Percentiles rank a stretch among this genome's conserved stretches.
These are phyloP conservation scores for Tuber calosporum DNA, from an alignment of 495 filamentous ascomycete genomes.

Conservation along the genomic window DNA sequence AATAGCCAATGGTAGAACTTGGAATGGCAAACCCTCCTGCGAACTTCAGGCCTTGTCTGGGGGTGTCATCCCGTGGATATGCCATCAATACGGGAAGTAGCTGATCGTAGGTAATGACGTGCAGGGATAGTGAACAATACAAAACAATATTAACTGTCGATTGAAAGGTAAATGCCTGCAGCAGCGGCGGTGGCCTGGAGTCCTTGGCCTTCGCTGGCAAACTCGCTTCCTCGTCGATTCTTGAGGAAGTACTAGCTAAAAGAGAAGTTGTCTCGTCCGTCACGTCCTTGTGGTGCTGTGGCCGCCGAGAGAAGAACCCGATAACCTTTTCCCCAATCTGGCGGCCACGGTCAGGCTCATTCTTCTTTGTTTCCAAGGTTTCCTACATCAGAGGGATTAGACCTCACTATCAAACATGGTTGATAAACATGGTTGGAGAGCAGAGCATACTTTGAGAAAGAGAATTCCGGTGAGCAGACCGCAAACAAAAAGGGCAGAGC, in stretches of 20 bases:
- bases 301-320: slow-evolving; percentile 41
- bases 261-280: slow-evolving; percentile 33
- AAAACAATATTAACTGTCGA: slow-evolving; percentile 64
- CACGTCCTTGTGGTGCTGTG: slow-evolving; percentile 42
- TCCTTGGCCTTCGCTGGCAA: slow-evolving; percentile 14
- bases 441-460: slow-evolving; percentile 49
- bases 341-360: slow-evolving; percentile 50
- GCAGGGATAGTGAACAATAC: slow-evolving; percentile 55
- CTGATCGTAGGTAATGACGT: slow-evolving; percentile 67
- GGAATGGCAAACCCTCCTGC: slow-evolving; percentile 64
- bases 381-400: slow-evolving; percentile 41
- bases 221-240: slow-evolving; percentile 41
- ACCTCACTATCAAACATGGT: not conserved
- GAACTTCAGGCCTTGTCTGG: slow-evolving; percentile 51
- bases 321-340: slow-evolving; percentile 46
- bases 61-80: slow-evolving; percentile 52
- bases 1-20: slow-evolving; percentile 61
- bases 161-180: slow-evolving; percentile 66
- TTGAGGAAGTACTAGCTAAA: slow-evolving; percentile 24
- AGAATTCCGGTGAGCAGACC: slow-evolving; percentile 62
- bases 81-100: slow-evolving; percentile 68
- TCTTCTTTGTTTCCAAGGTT: slow-evolving; percentile 50
- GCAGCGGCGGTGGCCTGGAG: slow-evolving; percentile 48
- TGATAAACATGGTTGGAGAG: not conserved
- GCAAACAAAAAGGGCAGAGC: slow-evolving; percentile 61